phyloP scores from a whole-genome alignment of 345 rosid genomes.

The Murraya koenigii region DNA sequence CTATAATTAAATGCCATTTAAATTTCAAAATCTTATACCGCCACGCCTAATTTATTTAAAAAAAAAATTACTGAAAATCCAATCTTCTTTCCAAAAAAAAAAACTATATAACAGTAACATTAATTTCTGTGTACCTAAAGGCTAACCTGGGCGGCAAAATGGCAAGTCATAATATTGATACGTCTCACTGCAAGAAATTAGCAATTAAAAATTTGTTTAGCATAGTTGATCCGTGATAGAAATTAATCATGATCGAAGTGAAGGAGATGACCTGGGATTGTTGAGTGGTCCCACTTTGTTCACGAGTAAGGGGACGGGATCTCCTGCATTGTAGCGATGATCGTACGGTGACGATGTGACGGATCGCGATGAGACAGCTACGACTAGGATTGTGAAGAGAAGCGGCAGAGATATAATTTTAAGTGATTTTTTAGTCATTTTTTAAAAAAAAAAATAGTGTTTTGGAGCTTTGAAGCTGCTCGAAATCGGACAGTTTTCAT shows the following conservation, averaged over 20 bases:
- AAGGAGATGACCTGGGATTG: conserved; percentile 61
- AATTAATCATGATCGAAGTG: not conserved
- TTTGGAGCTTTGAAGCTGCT: not conserved
- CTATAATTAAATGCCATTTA: not conserved
- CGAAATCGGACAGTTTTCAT: not conserved
- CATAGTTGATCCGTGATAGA: not conserved
- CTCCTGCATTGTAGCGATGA: conserved; percentile 61
- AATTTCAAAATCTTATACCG: not conserved
- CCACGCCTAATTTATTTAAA: not conserved
- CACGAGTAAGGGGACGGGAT: conserved; percentile 66
- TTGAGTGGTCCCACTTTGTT: conserved; percentile 77
- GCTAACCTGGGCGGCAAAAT: conserved; percentile 82
- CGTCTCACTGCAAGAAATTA: conserved; percentile 65
- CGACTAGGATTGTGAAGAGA: not conserved
- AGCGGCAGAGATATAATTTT: not conserved
- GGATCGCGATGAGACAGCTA: conserved; percentile 18
- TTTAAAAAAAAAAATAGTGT: too few species aligned
- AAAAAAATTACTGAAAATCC: not conserved
- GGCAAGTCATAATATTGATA: conserved; percentile 76
- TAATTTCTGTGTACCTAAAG: conserved; percentile 10
- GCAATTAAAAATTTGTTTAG: not conserved
- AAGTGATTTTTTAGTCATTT: not conserved
- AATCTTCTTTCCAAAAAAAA: not conserved
- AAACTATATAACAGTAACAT: not conserved
- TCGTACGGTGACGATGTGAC: conserved; percentile 28